Conservation (phyloP, 1,284 basidiomycete species). For the Fomitopsis betulina region DNA sequence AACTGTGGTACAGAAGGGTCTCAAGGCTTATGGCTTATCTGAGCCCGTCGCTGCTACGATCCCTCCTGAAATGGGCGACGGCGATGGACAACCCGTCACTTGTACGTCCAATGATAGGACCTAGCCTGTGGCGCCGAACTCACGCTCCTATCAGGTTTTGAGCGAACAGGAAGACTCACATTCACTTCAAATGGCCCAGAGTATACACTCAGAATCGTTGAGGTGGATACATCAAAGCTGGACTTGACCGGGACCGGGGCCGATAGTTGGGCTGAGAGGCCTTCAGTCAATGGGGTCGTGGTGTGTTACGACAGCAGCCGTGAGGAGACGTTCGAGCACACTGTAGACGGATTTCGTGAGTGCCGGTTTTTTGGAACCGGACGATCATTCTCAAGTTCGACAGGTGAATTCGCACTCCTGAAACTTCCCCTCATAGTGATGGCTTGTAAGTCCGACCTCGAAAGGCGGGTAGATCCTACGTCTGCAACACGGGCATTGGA, state of each 20-base stretch:
- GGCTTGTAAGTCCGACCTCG: conserved; percentile 72
- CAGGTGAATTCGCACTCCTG: conserved; percentile 53
- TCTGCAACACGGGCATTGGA: conserved; percentile 43
- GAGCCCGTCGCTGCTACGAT: conserved; percentile 36
- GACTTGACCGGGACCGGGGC: conserved; percentile 15
- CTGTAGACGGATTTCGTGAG: conserved; percentile 62
- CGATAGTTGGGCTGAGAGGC: conserved; percentile 34
- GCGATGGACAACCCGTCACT: conserved; percentile 13
- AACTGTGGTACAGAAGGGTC: conserved; percentile 61
- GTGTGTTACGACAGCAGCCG: conserved; percentile 73
- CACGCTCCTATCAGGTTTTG: neutral
- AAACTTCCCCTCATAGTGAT: conserved; percentile 61
- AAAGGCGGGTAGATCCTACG: conserved; percentile 49
- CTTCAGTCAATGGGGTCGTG: conserved; percentile 62
- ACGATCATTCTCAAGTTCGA: conserved; percentile 1
- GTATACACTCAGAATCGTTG: conserved; percentile 47
- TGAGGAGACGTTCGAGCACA: conserved; percentile 52
- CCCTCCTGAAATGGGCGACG: conserved; percentile 21
- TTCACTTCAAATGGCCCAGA: conserved; percentile 25
- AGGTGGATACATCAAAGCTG: conserved; percentile 41
- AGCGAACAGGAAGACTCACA: neutral
- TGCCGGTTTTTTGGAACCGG: conserved; percentile 12
- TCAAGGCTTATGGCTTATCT: conserved; percentile 51
- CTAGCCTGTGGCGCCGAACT: neutral
- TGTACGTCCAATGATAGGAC: conserved; percentile 17